Base-by-base conservation (phyloP, 352 stramenopile genomes). In the Globisporangium polare region DNA sequence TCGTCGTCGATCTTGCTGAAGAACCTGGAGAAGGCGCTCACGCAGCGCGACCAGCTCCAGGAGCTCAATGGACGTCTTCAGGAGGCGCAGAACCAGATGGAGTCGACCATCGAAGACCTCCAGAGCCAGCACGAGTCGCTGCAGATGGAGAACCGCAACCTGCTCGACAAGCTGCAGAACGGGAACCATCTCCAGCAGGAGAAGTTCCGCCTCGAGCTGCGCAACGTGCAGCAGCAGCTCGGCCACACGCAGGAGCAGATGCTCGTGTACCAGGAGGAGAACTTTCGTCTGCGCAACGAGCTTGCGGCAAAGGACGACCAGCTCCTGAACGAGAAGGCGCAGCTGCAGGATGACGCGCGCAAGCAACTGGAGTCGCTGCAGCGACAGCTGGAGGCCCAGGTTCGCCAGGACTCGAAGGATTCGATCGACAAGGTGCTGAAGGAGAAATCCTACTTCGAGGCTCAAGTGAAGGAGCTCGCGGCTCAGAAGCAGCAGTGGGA, bases 101-200 rank as follows among this genome's bases (percentile, higher is more conserved):
- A 88, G 47, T 78, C 76, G 1, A 76, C 58, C 22, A 65, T 91
- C 18, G 81, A 91, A 58, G 77, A 88, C 8, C 54, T 87, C 0
- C 72, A 86, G 53, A 76, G 65, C 20, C 78, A 88, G 46, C 73
- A 83, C 12, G 80, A 89, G 29, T 71, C 79, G 0, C 71, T 91
- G 31, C 79, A 91, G 51, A 60, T 80, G 43, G 81, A 91, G 59
- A 91, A 91, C 55, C 74, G 77, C 43, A 81, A 75, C 22, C 29
- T 91, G 39, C 59, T 91, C 12, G 80, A 91, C 61, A 89, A 89
- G 61, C 39, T 86, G 10, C 80, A 88, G 51, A 89, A 78, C 56
- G 75, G 76, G 1, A 87, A 79, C 37, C 72, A 88, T 45, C 62
- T 88, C 35, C 80, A 91, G 59, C 79, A 89, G 51, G 82, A 91